Base-by-base conservation (phyloP, 805 yeast genomes). In the Ogataea ganodermae region DNA sequence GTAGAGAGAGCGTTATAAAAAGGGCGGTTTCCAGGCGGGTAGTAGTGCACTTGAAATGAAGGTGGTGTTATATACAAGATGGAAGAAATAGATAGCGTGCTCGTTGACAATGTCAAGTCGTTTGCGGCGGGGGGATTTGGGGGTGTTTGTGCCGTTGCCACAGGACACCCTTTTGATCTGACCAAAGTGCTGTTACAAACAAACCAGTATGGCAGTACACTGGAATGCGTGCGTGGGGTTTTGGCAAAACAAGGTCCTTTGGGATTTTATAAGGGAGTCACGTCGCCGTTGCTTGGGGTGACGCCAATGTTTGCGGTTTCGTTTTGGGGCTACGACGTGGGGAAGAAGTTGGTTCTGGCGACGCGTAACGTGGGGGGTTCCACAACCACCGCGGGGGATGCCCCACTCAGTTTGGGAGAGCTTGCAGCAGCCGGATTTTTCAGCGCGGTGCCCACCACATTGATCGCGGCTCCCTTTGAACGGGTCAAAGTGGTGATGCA, bases 251-350 rank as follows among this genome's bases (percentile, higher is more conserved):
- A 86, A 52, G 96, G 96, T 0, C 79, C 81, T 3, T 55, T 74
- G 21, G 97, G 98, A 1, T 81, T 92, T 55, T 92, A 92, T 69
- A 75, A 96, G 62, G 99, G 99, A 49, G 97, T 94, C 26, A 75
- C 87, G 10, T 96, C 98, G 12, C 99, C 99, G 3, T 71, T 92
- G 44, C 64, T 88, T n/a, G 99, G 99, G 20, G 97, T 92, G 18
- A 94, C 98, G 0, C 99, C 99, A 23, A 94, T 92, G 88, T 94
- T 94, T 73, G 98, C 98, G 2, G 94, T 94, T 20, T 86, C 96
- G 1, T 92, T 92, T 72, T 92, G 99, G 98, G 98, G 98, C 62
- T 92, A 94, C 68, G 97, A 90, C 62, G 74, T 89, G 44, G 98
- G 98, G 52, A 90, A 89, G 70, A 81, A 80, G 53, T 49, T 92